Evolutionary conservation across 495 filamentous ascomycete genomes (phyloP).

Genomic region (Neurospora intermedia): DNA sequence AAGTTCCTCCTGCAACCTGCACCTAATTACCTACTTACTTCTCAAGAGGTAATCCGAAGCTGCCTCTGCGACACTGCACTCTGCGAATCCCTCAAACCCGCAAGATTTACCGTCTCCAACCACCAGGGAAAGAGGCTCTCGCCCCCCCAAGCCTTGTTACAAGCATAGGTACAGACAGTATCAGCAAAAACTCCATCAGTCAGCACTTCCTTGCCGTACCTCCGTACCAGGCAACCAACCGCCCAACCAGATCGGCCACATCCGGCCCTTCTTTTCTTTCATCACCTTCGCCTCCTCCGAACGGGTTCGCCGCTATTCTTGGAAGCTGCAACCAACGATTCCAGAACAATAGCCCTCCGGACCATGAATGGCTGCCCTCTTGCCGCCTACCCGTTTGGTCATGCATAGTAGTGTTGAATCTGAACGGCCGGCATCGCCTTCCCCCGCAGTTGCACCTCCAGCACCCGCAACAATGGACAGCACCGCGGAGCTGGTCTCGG

Average conservation of each 20-base stretch:
- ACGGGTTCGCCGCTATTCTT: neutral
- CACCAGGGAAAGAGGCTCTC: neutral
- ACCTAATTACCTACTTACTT: neutral
- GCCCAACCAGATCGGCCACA: neutral
- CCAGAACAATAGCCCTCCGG: neutral
- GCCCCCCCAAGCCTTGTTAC: neutral
- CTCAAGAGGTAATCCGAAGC: neutral
- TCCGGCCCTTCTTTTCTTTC: neutral
- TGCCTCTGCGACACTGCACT: neutral
- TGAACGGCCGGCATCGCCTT: conserved; percentile 3
- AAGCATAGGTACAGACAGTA: no score
- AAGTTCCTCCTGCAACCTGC: neutral
- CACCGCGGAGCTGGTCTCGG: conserved; percentile 33
- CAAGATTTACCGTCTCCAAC: neutral
- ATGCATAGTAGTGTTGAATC: conserved; percentile 9
- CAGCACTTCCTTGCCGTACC: neutral
- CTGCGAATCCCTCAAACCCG: neutral
- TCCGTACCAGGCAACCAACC: neutral
- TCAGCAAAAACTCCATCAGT: neutral
- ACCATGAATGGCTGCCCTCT: conserved; percentile 11
- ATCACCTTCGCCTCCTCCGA: neutral
- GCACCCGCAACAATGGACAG: conserved; percentile 33
- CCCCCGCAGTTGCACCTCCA: neutral
- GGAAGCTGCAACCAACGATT: neutral
- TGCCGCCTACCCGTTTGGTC: conserved; percentile 9